Base-by-base conservation (phyloP, 495 filamentous ascomycete species). In the Recurvomyces mirabilis region DNA sequence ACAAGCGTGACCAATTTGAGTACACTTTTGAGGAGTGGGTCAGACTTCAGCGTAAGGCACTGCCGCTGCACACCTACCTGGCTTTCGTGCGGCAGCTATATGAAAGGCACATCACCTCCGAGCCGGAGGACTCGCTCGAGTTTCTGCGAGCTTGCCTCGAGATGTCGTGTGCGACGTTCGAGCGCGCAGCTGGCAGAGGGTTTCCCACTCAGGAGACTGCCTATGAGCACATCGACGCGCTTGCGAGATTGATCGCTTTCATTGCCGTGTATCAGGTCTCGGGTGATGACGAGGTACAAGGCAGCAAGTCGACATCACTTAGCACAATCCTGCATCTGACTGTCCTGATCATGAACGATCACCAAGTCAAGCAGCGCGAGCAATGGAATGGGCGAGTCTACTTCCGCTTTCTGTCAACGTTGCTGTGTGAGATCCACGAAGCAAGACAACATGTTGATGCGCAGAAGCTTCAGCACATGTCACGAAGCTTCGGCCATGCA, bases 21-120 rank as follows among this genome's bases (percentile, higher is more conserved):
- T 96, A 96, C 56, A 72, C 93, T 31, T 94, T 99, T 59, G 83
- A 81, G 9, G 91, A 96, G 60, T 99, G 91, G 91, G 73, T 87
- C 43, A 76, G 79, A 29, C 72, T 96, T 13, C 87, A 82, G 60
- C 81, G 83, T 37, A 70, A 73, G 9, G 72, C 75, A 48, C 76
- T 78, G 0, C 75, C 75, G 10, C 82, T 87, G 22, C 84, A 81
- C 54, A 72, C 81, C 0, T 69, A 75, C 40, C 63, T 70, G 6
- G 75, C 84, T 1, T 99, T 96, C 63, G 75, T 96, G 28, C 77
- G 80, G 38, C 93, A 95, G 59, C 65, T 95, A 55, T 78, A 87
- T 54, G 70, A 81, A 30, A 70, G 73, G 48, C 69, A 79, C 25
- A 68, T 87, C 13, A 71, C 95, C 53, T 69, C 70, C 38, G 76